Percentiles rank a stretch among this genome's conserved stretches.
Evolutionary conservation across 1,284 basidiomycete genomes (phyloP).

Genomic region (Butyriboletus appendiculatus): DNA sequence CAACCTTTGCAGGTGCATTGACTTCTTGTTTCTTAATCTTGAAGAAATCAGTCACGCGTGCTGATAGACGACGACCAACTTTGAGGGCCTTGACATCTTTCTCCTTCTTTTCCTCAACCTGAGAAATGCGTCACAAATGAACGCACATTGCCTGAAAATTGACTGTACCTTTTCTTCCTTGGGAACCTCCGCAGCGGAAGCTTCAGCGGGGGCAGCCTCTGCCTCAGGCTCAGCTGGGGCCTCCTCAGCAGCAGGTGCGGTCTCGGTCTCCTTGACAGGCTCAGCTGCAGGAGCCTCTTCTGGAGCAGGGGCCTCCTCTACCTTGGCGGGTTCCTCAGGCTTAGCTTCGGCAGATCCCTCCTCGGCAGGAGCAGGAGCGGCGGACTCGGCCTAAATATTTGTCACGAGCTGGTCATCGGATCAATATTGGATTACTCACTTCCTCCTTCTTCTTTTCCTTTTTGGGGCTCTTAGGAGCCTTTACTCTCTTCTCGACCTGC

Average conservation of each 20-base stretch:
- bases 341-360: slow-evolving; percentile 35
- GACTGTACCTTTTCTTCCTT: slow-evolving; percentile 65
- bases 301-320: slow-evolving; percentile 36
- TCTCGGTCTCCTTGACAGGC: slow-evolving; percentile 54
- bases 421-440: slow-evolving; percentile 34
- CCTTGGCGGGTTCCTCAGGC: slow-evolving; percentile 41
- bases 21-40: slow-evolving; percentile 73
- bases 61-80: slow-evolving; percentile 74
- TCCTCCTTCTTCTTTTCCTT: slow-evolving; percentile 78
- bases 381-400: slow-evolving; percentile 14
- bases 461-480: slow-evolving; percentile 50
- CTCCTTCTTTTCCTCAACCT: slow-evolving; percentile 52
- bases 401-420: slow-evolving; percentile 1
- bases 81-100: slow-evolving; percentile 52
- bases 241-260: slow-evolving; percentile 35
- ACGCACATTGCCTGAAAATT: not conserved
- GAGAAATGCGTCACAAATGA: not conserved
- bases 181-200: slow-evolving; percentile 42
- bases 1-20: slow-evolving; percentile 76
- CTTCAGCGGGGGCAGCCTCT: slow-evolving; percentile 35
- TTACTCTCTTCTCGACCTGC: slow-evolving; percentile 52
- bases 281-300: slow-evolving; percentile 41
- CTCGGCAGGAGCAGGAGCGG: slow-evolving; percentile 39
- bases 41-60: slow-evolving; percentile 78
- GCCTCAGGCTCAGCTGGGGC: slow-evolving; percentile 33